Base-by-base conservation (phyloP, 2,329 filamentous ascomycete genomes). In the Cordyceps pruinosa region DNA sequence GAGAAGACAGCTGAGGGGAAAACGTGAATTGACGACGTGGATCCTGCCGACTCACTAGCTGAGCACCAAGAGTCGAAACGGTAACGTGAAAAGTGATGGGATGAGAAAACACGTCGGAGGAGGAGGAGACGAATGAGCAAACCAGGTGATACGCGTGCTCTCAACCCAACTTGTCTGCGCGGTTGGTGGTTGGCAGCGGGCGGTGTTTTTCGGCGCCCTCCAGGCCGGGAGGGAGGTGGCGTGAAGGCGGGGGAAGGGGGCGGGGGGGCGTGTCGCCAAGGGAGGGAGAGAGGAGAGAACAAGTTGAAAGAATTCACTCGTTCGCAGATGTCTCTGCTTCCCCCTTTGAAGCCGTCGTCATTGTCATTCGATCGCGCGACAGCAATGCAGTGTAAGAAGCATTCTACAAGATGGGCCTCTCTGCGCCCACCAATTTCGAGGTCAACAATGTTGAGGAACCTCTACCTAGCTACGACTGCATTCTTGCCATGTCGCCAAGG, bases 221-320 rank as follows among this genome's bases (percentile, higher is more conserved):
- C 10, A 8, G 26, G 28, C 21, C 41, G 19, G 39, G 28, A 28
- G 53, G 53, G 46, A 45, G 53, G 44, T 37, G 52, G 42, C 32
- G 17, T 23, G n/a, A 46, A 28, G 39, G 32, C 41, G 51, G 41
- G 39, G 48, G 34, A 19, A 23, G 8, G 8, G 13, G 41, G n/a
- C n/a, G 4, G 12, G n/a, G 44, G 44, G 53, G 34, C 10, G 51
- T 26, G 44, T 41, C 4, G 25, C 15, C 32, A 48, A 56, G 34
- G 53, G 53, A 47, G 53, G 41, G 30, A 19, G 51, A 48, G 25
- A 48, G 30, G 52, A 55, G 44, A 42, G 23, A 55, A 47, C 32
- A 55, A 34, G 30, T 8, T 7, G 28, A 26, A n/a, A 17, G 13
- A 28, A 45, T 45, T 30, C 7, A 28, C 15, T 45, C 6, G 8